Conservation (phyloP, 2,329 filamentous ascomycete genomes). For the Didymellaceae sp. region DNA sequence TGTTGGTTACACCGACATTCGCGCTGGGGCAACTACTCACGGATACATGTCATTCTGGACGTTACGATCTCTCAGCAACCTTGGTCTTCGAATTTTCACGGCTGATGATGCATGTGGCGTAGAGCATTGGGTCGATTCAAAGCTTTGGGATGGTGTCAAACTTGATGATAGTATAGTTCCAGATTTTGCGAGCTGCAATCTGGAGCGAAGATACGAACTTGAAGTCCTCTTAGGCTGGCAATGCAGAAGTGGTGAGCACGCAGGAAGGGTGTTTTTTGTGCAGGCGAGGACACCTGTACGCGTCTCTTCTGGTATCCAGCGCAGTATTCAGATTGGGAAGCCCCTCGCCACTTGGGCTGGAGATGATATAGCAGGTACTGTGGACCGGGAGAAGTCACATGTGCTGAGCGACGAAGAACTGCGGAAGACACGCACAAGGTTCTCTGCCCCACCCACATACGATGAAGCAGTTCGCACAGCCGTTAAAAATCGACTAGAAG, state of each 20-base stretch:
- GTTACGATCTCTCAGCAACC: slow-evolving; percentile 23
- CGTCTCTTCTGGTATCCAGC: slow-evolving; percentile 17
- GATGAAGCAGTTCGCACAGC: neutral
- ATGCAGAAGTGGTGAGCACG: slow-evolving; percentile 14
- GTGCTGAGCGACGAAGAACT: neutral
- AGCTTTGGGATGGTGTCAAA: slow-evolving; percentile 12
- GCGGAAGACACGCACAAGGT: neutral
- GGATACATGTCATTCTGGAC: slow-evolving; percentile 21
- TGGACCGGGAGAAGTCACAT: too few relatives aligned
- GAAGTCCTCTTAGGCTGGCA: slow-evolving; percentile 25
- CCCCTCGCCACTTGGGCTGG: too few relatives aligned
- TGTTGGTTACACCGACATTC: slow-evolving; percentile 23
- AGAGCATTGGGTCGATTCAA: slow-evolving; percentile 3
- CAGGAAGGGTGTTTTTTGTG: slow-evolving; percentile 21
- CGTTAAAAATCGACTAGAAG: too few relatives aligned
- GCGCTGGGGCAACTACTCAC: slow-evolving; percentile 4
- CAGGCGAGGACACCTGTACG: slow-evolving; percentile 20
- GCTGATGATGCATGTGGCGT: neutral
- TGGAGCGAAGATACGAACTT: slow-evolving; percentile 23
- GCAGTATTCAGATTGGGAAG: neutral
- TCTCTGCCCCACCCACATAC: neutral
- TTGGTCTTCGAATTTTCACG: slow-evolving; percentile 8
- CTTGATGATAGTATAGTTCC: slow-evolving; percentile 18
- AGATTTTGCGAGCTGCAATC: slow-evolving; percentile 19
- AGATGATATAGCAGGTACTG: too few relatives aligned